Conservation (phyloP, 75 land plant species). For the Pinus taeda region DNA sequence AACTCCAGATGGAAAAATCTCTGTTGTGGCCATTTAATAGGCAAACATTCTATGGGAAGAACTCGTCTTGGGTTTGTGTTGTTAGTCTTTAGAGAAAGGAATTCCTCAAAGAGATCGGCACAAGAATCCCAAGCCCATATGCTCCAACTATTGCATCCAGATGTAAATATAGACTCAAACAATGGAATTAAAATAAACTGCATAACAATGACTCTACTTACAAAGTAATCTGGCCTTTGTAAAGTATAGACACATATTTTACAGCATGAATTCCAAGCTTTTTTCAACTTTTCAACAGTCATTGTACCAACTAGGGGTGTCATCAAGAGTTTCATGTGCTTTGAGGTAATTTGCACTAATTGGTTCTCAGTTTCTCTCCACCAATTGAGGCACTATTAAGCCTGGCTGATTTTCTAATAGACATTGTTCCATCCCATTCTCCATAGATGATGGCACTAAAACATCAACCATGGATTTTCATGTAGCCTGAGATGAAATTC, state of each 20-base stretch:
- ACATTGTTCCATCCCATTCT: background rate
- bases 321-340: constrained; percentile 12
- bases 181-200: constrained; percentile 3
- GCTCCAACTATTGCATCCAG: constrained; percentile 3
- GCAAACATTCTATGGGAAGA: constrained; percentile 4
- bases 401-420: too few species aligned
- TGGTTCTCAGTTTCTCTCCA: background rate
- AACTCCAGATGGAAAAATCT: background rate
- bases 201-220: background rate
- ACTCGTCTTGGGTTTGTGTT: background rate
- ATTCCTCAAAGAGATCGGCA: constrained; percentile 6
- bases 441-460: constrained; percentile 3
- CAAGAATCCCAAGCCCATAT: constrained; percentile 10
- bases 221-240: background rate
- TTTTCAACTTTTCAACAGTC: constrained; percentile 1
- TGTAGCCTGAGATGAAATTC: constrained; percentile 11
- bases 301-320: constrained; percentile 8
- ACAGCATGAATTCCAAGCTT: constrained; percentile 3
- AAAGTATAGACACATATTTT: constrained; percentile 2
- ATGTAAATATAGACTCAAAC: constrained; percentile 6
- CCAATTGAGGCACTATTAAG: background rate
- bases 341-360: constrained; percentile 3
- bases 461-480: constrained; percentile 9
- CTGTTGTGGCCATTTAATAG: constrained; percentile 4
- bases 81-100: background rate